Conservation (phyloP, 768 basidiomycete species). For the Ramaria sp. region DNA sequence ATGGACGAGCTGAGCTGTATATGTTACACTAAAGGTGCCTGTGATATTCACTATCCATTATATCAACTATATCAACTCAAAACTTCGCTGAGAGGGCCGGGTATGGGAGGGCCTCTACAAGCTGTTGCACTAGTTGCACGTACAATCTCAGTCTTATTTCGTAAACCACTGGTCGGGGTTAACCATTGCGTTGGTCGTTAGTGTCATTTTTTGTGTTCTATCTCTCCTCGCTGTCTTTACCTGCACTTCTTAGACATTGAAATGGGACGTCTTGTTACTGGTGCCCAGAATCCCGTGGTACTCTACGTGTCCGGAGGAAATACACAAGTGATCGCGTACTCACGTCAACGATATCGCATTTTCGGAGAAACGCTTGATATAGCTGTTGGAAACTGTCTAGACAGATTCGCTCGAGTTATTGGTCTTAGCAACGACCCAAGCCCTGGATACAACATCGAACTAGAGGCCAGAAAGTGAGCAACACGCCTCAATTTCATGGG, state of each 20-base stretch:
- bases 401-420: constrained; percentile 92
- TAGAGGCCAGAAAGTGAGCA: constrained; percentile 81
- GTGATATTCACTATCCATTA: neutral
- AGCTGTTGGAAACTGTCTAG: constrained; percentile 97
- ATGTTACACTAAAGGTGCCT: constrained; percentile 88
- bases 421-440: constrained; percentile 91
- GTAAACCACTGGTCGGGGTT: constrained; percentile 92
- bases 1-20: constrained; percentile 86
- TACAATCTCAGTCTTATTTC: constrained; percentile 75
- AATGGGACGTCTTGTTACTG: constrained; percentile 94
- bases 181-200: constrained; percentile 98
- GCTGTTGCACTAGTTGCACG: constrained; percentile 91
- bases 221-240: neutral
- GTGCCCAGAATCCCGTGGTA: constrained; percentile 90
- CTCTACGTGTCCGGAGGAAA: constrained; percentile 98
- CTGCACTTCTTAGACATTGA: constrained; percentile 68
- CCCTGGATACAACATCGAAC: constrained; percentile 96
- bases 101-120: constrained; percentile 96
- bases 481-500: constrained; percentile 2
- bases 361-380: constrained; percentile 99
- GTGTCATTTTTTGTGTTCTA: constrained; percentile 19
- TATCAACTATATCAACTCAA: neutral
- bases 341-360: constrained; percentile 92
- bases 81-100: constrained; percentile 59
- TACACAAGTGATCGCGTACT: constrained; percentile 98